These are phyloP conservation scores for Nakazawaea sp. DNA, from an alignment of 805 yeast genomes.

Conservation along the genomic window DNA sequence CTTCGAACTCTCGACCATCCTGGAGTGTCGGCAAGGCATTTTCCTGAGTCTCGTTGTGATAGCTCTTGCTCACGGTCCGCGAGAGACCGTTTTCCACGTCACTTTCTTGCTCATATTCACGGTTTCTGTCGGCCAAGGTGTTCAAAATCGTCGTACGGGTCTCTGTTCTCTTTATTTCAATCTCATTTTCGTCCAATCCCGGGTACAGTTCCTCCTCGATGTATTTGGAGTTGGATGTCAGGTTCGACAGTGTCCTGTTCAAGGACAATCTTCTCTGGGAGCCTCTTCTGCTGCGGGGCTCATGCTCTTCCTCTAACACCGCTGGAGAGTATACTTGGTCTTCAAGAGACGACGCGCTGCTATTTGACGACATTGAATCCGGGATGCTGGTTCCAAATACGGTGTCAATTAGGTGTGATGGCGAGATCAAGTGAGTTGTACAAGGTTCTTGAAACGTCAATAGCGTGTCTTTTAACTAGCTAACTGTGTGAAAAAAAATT, in stretches of 20 bases:
- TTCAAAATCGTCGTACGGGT: conserved; percentile 38
- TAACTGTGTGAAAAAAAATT: too few relatives aligned
- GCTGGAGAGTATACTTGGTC: too few relatives aligned
- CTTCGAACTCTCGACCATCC: conserved; percentile 47
- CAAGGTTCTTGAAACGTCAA: too few relatives aligned
- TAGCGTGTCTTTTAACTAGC: too few relatives aligned
- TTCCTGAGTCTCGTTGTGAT: conserved; percentile 4
- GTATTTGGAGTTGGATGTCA: background rate
- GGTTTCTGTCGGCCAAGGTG: conserved; percentile 24
- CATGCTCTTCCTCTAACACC: too few relatives aligned
- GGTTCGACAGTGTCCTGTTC: background rate
- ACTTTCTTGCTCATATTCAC: conserved; percentile 12
- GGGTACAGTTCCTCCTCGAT: conserved; percentile 10
- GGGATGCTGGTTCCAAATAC: too few relatives aligned
- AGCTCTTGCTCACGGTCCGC: background rate
- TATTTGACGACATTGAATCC: too few relatives aligned
- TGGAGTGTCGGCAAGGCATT: conserved; percentile 22
- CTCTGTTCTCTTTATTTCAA: conserved; percentile 33
- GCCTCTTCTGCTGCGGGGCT: too few relatives aligned
- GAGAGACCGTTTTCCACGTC: background rate
- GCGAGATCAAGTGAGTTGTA: too few relatives aligned
- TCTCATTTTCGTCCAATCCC: conserved; percentile 26
- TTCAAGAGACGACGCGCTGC: too few relatives aligned
- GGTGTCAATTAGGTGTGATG: too few relatives aligned
- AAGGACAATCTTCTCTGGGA: too few relatives aligned